Base-by-base conservation (phyloP, 768 basidiomycete genomes). In the Tulasnella sp. region DNA sequence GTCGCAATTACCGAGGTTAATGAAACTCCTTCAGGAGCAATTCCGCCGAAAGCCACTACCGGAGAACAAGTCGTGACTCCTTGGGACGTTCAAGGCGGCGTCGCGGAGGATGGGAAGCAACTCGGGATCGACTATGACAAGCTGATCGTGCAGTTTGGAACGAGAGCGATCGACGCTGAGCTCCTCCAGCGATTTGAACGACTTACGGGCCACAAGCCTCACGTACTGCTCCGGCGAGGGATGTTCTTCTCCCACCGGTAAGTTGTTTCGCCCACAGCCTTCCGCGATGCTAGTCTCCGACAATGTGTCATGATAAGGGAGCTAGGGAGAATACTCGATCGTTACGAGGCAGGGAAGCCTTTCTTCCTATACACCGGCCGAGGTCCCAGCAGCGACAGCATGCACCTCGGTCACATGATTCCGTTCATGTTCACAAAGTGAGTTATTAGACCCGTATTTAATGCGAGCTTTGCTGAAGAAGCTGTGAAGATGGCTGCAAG, bases 211-310 rank as follows among this genome's bases (percentile, higher is more conserved):
- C 87, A 89, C 75, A 89, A 87, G 77, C 95, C 97, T 12, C 97
- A 99, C 83, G 85, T 93, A 17, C 87, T 99, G 73, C 85, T 99
- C 71, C 87, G 97, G 45, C 87, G 97, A 76, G 95, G 94, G 19
- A 93, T 93, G 89, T 99, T 99, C 86, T 99, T 98, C 84, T 98
- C 96, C 22, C 97, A 99, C 84, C 91, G 97, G 96, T 94, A 79
- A 79, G 89, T 64, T 80, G n/a, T 82, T 29, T 15, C 11, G 17
- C 15, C 29, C 34, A 12, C 8, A 2, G 5, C 64, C 31, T 19
- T 75, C 5, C 38, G 22, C 15, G 39, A 29, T 31, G 22, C 14
- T 19, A 45, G 14, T 45, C 29, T 45, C 72, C 42, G 42, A 71
- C 37, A 36, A 72, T 72, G 3, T 54, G 6, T 39, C 34, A 22